Percentiles rank a stretch among this genome's conserved stretches.
Conservation (phyloP, 352 stramenopile species). For the Phytophthora tentaculata region DNA sequence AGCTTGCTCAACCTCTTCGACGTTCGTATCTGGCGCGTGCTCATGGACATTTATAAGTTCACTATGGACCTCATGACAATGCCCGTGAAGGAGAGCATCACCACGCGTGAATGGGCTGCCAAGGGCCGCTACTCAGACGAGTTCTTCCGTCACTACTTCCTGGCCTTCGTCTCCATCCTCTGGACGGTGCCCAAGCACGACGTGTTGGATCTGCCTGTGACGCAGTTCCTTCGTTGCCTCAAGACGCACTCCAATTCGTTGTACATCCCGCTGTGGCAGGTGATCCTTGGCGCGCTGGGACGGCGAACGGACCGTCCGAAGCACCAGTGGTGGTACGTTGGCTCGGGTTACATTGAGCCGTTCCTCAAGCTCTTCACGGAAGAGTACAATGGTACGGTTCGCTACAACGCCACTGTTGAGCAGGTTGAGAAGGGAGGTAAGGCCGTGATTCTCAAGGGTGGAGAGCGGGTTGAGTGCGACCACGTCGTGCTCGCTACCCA, state of each 20-base stretch:
- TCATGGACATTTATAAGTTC: slow-evolving; percentile 89
- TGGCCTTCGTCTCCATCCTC: slow-evolving; percentile 86
- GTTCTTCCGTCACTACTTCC: slow-evolving; percentile 91
- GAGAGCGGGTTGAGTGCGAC: slow-evolving; percentile 84
- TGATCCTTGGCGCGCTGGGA: slow-evolving; percentile 76
- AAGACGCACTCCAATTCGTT: slow-evolving; percentile 89
- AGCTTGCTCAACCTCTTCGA: slow-evolving; percentile 74
- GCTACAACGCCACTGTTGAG: slow-evolving; percentile 75
- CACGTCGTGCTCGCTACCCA: slow-evolving; percentile 87
- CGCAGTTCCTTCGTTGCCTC: slow-evolving; percentile 88
- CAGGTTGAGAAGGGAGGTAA: slow-evolving; percentile 81
- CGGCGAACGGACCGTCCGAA: slow-evolving; percentile 80
- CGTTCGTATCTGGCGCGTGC: slow-evolving; percentile 80
- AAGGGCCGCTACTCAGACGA: slow-evolving; percentile 77
- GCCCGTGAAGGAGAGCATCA: slow-evolving; percentile 76
- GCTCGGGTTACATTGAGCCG: slow-evolving; percentile 82
- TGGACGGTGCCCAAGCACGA: slow-evolving; percentile 88
- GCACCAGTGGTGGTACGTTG: slow-evolving; percentile 88
- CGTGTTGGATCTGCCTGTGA: slow-evolving; percentile 81
- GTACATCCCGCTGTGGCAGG: slow-evolving; percentile 89
- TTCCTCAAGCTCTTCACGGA: slow-evolving; percentile 89
- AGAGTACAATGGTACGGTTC: slow-evolving; percentile 78
- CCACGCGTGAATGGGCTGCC: slow-evolving; percentile 78
- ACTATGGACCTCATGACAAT: slow-evolving; percentile 88
- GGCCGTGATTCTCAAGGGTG: slow-evolving; percentile 69